Evolutionary conservation across 2,329 filamentous ascomycete genomes (phyloP).

Genomic region (Calonectria pteridis): DNA sequence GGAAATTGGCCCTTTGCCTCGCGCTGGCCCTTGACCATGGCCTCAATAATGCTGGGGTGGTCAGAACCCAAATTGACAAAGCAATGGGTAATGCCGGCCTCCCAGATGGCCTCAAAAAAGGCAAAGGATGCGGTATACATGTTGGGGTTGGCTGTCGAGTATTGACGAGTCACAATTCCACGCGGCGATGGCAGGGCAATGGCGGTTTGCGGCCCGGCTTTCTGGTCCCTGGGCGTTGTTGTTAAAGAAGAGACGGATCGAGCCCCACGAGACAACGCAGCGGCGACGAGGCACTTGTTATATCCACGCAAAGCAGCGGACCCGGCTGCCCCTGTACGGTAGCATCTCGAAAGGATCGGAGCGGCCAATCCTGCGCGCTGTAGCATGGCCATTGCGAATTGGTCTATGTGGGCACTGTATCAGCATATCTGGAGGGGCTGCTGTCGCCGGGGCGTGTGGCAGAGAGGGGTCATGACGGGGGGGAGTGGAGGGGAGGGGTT

Average conservation of each 20-base stretch:
- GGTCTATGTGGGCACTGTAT: constrained; percentile 25
- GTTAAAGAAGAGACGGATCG: constrained; percentile 27
- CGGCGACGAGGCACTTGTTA: constrained; percentile 30
- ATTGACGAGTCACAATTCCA: constrained; percentile 33
- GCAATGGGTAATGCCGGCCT: constrained; percentile 71
- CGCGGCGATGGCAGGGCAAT: constrained; percentile 24
- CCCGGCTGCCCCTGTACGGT: constrained; percentile 27
- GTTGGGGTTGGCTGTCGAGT: constrained; percentile 45
- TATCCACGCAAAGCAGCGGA: constrained; percentile 33
- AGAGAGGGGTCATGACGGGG: constrained; percentile 6
- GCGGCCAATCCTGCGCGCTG: constrained; percentile 42
- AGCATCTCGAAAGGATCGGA: constrained; percentile 39
- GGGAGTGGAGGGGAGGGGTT: neutral
- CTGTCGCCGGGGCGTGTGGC: neutral
- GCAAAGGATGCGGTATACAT: constrained; percentile 83
- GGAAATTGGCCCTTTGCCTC: constrained; percentile 76
- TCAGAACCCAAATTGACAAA: constrained; percentile 78
- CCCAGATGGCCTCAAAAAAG: constrained; percentile 86
- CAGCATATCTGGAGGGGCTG: constrained; percentile 11
- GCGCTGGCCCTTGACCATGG: constrained; percentile 81
- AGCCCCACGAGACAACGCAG: constrained; percentile 14
- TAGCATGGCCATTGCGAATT: constrained; percentile 41
- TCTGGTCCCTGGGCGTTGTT: constrained; percentile 14
- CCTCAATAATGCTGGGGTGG: constrained; percentile 83
- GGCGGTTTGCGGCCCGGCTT: constrained; percentile 17